phyloP scores from a whole-genome alignment of 179 eudicot species.

The Beta lomatogona region DNA sequence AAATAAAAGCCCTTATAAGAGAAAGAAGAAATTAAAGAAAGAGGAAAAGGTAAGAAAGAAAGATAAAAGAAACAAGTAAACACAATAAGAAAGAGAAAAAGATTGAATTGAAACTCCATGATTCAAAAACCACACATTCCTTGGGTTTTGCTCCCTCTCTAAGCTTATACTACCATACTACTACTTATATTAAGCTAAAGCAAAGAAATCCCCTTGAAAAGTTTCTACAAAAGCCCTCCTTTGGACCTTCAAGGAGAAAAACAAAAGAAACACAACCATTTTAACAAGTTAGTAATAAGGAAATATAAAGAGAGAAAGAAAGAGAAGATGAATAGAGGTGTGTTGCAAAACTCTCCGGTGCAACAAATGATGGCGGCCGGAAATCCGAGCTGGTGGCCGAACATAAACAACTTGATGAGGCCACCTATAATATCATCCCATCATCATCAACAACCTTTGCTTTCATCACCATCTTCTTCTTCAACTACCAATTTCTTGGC shows the following conservation, averaged over 20 bases:
- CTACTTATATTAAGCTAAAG: constrained; percentile 20
- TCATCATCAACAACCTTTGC: constrained; percentile 28
- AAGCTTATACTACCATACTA: constrained; percentile 19
- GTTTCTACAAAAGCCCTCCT: constrained; percentile 32
- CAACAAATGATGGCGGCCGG: constrained; percentile 68
- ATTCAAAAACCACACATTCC: constrained; percentile 20
- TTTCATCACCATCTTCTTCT: constrained; percentile 20
- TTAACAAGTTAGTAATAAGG: not conserved
- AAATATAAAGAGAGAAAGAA: not conserved
- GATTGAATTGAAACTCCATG: constrained; percentile 7
- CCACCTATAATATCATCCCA: constrained; percentile 30
- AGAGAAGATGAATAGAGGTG: constrained; percentile 57
- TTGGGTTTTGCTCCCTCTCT: constrained; percentile 31
- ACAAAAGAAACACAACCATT: not conserved
- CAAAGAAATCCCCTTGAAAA: constrained; percentile 24
- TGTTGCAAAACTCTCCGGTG: constrained; percentile 61
- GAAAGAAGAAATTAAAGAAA: constrained; percentile 18
- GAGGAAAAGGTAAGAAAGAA: constrained; percentile 27
- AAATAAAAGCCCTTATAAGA: not conserved
- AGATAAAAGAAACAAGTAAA: constrained; percentile 11
- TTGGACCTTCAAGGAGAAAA: constrained; percentile 21
- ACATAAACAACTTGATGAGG: constrained; percentile 38
- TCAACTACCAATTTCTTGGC: constrained; percentile 31
- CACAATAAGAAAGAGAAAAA: not conserved
- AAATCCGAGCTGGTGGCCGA: constrained; percentile 61